Base-by-base conservation (phyloP, 2,329 filamentous ascomycete species). In the Xylariaceae sp. region DNA sequence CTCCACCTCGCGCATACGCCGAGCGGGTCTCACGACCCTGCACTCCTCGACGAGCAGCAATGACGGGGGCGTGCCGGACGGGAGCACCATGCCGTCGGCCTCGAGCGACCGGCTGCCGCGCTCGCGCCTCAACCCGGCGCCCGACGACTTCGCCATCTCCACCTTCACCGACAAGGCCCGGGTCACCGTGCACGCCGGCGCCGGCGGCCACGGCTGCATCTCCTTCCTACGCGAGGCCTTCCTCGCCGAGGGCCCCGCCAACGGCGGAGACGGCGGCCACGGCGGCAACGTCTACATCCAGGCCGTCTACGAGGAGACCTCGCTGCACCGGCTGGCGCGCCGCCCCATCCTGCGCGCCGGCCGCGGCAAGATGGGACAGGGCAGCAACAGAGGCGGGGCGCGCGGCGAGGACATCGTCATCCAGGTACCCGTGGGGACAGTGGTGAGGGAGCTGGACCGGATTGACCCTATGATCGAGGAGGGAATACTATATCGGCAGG, bases 231-330 rank as follows among this genome's bases (percentile, higher is more conserved):
- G 93, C 19, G 95, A 99, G 68, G 93, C 93, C 61, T 98, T 90
- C 73, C 81, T 97, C 26, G 85, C 88, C 44, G 88, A 96, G 62
- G 95, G 95, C 0, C 95, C 95, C 10, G 86, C 95, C 9, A 98
- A 99, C 73, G 95, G 95, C 47, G 95, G 95, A 57, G 92, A 99
- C 70, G 95, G 95, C 42, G 95, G 95, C 3, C 89, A 86, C 53
- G 95, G 95, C 59, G 95, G 95, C 40, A 96, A 89, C 67, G 81
- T 99, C 63, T 98, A 96, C 73, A 96, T 99, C 55, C 93, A 98
- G 75, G 93, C 95, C 7, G 86, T 96, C 1, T 87, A 89, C 52
- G 91, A 92, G 56, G 90, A 98, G 74, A 98, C 92, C 0, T 96
- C 91, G 50, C 77, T 99, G 59, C 93, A 98, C 76, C 98, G 97